Percentiles rank a stretch among this genome's conserved stretches.
These are phyloP conservation scores for Chenopodium formosanum DNA, from an alignment of 148 eudicot genomes.

Conservation along the genomic window DNA sequence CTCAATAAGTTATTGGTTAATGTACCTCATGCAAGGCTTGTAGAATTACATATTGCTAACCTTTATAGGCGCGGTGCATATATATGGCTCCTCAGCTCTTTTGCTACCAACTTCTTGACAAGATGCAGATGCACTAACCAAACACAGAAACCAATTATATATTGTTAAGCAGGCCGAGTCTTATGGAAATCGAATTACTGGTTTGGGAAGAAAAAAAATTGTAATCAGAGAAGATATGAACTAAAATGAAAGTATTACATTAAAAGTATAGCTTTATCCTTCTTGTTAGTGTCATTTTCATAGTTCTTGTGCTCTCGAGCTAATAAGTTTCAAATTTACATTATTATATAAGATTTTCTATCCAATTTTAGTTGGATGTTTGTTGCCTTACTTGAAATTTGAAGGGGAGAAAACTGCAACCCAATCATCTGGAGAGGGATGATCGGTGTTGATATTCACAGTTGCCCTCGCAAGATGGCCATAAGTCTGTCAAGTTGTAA, in stretches of 20 bases:
- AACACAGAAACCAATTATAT: background rate
- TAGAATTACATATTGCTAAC: background rate
- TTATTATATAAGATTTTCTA: no score
- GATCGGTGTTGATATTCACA: slow-evolving; percentile 38
- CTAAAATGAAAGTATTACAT: no score
- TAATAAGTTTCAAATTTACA: no score
- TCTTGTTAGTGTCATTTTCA: no score
- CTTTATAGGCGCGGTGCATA: slow-evolving; percentile 11
- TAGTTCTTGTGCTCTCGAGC: no score
- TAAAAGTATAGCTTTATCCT: no score
- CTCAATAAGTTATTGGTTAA: background rate
- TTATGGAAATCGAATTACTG: no score
- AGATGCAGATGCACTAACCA: background rate
- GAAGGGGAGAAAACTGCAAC: slow-evolving; percentile 89
- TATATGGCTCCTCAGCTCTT: background rate
- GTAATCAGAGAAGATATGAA: no score
- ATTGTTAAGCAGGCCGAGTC: background rate
- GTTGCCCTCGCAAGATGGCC: slow-evolving; percentile 55
- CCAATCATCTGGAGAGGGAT: slow-evolving; percentile 69
- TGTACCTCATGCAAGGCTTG: background rate
- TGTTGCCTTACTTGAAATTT: slow-evolving; percentile 41
- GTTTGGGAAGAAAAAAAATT: no score
- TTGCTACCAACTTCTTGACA: slow-evolving; percentile 8
- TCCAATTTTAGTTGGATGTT: background rate
- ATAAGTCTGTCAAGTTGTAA: slow-evolving; percentile 25